Evolutionary conservation across 306 rosid genomes (phyloP).

Genomic region (Vigna hirtella): DNA sequence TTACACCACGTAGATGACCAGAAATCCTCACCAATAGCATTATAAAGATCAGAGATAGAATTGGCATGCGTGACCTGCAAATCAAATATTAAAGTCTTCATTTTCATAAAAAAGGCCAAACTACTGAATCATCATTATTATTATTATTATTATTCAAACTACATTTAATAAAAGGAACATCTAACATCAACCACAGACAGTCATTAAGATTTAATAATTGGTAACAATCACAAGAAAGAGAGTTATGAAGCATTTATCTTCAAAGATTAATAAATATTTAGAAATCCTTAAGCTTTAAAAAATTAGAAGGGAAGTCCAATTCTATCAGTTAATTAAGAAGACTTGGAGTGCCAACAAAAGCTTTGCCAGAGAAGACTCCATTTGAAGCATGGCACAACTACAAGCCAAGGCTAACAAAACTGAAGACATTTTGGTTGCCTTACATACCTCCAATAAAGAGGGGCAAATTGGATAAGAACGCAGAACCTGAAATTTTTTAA

Average conservation of each 20-base stretch:
- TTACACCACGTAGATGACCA: slow-evolving; percentile 95
- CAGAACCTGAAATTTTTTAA: too few relatives aligned
- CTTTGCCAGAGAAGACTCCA: too few relatives aligned
- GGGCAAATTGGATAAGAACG: not conserved
- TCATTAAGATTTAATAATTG: not conserved
- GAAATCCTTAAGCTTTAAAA: slow-evolving; percentile 25
- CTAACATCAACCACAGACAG: not conserved
- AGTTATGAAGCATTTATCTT: slow-evolving; percentile 5
- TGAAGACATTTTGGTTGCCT: not conserved
- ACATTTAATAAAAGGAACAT: not conserved
- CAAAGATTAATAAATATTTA: not conserved
- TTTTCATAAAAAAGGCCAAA: not conserved
- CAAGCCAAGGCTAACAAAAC: not conserved
- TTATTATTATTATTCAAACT: slow-evolving; percentile 6
- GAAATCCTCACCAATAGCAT: slow-evolving; percentile 86
- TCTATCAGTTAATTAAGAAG: not conserved
- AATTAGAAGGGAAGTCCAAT: slow-evolving; percentile 26
- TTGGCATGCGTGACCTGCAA: slow-evolving; percentile 79
- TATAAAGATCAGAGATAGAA: slow-evolving; percentile 86
- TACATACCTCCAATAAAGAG: too few relatives aligned
- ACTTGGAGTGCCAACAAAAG: too few relatives aligned
- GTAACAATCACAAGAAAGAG: not conserved
- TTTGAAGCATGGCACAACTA: not conserved
- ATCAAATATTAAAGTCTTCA: slow-evolving; percentile 33
- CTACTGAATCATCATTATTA: slow-evolving; percentile 4